phyloP scores from a whole-genome alignment of 1,284 basidiomycete species.

The Pyrrhoderma lamaoense region DNA sequence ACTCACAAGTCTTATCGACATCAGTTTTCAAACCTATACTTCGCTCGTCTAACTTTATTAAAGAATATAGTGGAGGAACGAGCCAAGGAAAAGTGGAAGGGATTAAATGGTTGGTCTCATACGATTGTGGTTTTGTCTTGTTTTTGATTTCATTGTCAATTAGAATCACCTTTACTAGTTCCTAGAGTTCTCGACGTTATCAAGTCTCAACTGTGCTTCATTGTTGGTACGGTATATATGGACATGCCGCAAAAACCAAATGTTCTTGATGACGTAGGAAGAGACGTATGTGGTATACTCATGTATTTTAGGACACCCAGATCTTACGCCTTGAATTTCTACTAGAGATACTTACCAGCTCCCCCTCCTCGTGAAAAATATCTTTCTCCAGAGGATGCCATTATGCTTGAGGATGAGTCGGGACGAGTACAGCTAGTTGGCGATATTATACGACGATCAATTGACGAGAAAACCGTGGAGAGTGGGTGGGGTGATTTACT shows the following conservation, averaged over 20 bases:
- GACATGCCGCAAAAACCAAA: conserved; percentile 98
- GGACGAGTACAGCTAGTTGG: conserved; percentile 89
- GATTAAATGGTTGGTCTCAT: conserved; percentile 45
- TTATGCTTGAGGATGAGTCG: conserved; percentile 94
- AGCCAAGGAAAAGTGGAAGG: conserved; percentile 62
- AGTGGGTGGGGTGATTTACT: conserved; percentile 47
- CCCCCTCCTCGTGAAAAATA: conserved; percentile 72
- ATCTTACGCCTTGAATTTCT: conserved; percentile 10
- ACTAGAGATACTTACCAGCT: conserved; percentile 82
- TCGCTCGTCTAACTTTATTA: conserved; percentile 64
- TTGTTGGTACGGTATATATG: conserved; percentile 94
- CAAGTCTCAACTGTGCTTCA: conserved; percentile 80
- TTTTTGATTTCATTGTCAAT: background rate
- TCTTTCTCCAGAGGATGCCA: conserved; percentile 68
- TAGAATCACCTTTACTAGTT: conserved; percentile 69
- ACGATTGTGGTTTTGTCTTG: background rate
- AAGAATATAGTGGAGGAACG: conserved; percentile 54
- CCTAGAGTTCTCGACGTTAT: conserved; percentile 85
- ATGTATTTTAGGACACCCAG: conserved; percentile 5
- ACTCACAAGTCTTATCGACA: conserved; percentile 48
- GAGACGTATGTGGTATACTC: conserved; percentile 61
- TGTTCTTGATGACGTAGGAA: conserved; percentile 88
- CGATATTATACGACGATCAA: conserved; percentile 31
- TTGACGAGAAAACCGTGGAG: conserved; percentile 3
- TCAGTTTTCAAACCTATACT: conserved; percentile 94